phyloP scores from a whole-genome alignment of 371 early-diverging fungal species.

The Mucor racemosus region DNA sequence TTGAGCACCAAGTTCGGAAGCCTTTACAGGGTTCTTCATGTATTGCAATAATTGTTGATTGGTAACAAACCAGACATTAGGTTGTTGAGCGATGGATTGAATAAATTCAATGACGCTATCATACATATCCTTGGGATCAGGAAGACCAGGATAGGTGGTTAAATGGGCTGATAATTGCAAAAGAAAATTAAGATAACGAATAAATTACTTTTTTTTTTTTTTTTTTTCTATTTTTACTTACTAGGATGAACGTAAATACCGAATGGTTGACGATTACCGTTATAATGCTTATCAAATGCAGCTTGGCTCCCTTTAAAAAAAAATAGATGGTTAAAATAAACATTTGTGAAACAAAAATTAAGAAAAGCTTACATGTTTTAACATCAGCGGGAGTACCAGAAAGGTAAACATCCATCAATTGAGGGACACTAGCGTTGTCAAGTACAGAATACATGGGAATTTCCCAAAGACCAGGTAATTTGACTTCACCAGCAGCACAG shows the following conservation, averaged over 20 bases:
- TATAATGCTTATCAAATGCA: conserved; percentile 65
- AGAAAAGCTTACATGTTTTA: conserved; percentile 20
- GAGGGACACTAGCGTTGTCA: conserved; percentile 44
- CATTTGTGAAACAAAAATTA: not conserved
- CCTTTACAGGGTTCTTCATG: conserved; percentile 72
- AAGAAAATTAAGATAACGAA: not conserved
- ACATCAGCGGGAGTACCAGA: conserved; percentile 52
- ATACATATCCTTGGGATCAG: conserved; percentile 48
- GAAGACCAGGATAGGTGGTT: conserved; percentile 45
- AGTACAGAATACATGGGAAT: conserved; percentile 65
- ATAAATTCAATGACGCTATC: conserved; percentile 51
- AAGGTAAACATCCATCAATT: conserved; percentile 74
- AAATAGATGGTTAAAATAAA: not conserved
- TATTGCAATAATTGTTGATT: conserved; percentile 67
- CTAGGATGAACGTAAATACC: conserved; percentile 68
- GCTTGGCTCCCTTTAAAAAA: conserved; percentile 32
- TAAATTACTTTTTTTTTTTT: not conserved
- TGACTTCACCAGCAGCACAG: conserved; percentile 44
- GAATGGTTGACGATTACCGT: conserved; percentile 69
- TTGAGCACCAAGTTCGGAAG: conserved; percentile 56
- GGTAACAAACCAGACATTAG: conserved; percentile 70
- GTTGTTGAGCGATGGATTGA: conserved; percentile 43
- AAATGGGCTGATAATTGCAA: conserved; percentile 47
- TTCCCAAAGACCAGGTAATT: conserved; percentile 73
- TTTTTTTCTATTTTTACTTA: conserved; percentile 19